Conservation (phyloP, 2,329 filamentous ascomycete species). For the Cercospora sp. region DNA sequence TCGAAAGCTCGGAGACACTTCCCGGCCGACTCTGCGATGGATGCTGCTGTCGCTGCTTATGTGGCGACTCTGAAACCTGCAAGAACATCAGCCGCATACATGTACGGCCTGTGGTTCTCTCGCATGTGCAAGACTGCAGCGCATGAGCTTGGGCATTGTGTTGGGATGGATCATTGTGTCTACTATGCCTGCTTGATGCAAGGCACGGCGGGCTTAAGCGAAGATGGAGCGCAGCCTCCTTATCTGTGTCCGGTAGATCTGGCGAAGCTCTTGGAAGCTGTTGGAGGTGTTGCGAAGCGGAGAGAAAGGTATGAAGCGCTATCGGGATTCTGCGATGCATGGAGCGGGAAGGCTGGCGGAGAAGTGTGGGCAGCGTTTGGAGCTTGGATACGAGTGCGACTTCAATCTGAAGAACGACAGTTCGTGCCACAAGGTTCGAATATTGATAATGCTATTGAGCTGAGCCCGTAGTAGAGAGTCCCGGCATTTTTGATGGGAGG, state of each 20-base stretch:
- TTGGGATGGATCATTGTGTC: conserved; percentile 67
- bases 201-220: conserved; percentile 56
- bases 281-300: conserved; percentile 26
- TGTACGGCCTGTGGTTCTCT: conserved; percentile 56
- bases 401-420: not conserved
- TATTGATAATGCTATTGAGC: conserved; percentile 4
- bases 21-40: conserved; percentile 11
- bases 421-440: not conserved
- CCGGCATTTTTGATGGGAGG: not conserved
- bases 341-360: conserved; percentile 40
- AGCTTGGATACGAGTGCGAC: conserved; percentile 46
- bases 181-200: conserved; percentile 69
- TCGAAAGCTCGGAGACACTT: conserved; percentile 15
- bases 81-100: not conserved
- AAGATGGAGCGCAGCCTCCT: conserved; percentile 63
- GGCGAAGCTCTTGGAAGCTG: conserved; percentile 50
- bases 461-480: not conserved
- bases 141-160: conserved; percentile 69
- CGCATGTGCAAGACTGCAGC: conserved; percentile 59
- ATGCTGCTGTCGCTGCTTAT: conserved; percentile 21
- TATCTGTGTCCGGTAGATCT: conserved; percentile 64
- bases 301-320: conserved; percentile 46
- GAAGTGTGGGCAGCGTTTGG: conserved; percentile 50
- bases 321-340: conserved; percentile 46
- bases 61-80: not conserved